Evolutionary conservation across 257 asterid genomes (phyloP).

Genomic region (Leptodermis oblonga): DNA sequence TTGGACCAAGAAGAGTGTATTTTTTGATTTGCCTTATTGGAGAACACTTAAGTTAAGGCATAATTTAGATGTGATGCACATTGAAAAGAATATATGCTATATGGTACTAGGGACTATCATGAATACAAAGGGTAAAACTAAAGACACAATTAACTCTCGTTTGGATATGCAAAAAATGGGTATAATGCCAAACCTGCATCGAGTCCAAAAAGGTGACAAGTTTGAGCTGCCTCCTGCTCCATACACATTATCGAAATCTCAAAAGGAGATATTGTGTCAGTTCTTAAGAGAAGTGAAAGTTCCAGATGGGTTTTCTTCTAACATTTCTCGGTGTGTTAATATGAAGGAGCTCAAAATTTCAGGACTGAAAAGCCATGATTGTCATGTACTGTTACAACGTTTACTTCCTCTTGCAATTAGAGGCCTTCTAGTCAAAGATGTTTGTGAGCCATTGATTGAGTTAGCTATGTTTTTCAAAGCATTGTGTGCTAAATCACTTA

Average conservation of each 20-base stretch:
- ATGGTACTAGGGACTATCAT: no score
- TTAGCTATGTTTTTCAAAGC: no score
- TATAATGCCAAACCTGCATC: no score
- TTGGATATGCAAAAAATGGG: no score
- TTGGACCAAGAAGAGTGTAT: slow-evolving; percentile 16
- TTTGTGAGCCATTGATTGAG: neutral
- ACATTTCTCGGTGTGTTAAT: neutral
- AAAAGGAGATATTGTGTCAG: neutral
- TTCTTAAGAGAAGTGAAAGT: neutral
- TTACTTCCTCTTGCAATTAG: neutral
- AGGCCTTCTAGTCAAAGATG: neutral
- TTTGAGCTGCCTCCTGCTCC: neutral
- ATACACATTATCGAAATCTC: neutral
- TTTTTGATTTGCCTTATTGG: slow-evolving; percentile 21
- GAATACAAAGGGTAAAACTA: no score
- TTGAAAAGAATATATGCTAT: slow-evolving; percentile 12
- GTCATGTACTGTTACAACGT: neutral
- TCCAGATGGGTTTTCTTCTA: slow-evolving; percentile 1
- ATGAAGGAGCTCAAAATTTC: no score
- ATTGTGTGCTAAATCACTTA: no score
- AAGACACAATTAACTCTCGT: no score
- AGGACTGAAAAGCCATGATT: no score
- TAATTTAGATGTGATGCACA: slow-evolving; percentile 16
- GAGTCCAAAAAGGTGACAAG: no score
- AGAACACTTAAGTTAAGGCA: neutral